Evolutionary conservation across 1,139 yeast genomes (phyloP), one percentile per base, ranked within the genome.

Genomic region (Kodamaea derodonti): DNA sequence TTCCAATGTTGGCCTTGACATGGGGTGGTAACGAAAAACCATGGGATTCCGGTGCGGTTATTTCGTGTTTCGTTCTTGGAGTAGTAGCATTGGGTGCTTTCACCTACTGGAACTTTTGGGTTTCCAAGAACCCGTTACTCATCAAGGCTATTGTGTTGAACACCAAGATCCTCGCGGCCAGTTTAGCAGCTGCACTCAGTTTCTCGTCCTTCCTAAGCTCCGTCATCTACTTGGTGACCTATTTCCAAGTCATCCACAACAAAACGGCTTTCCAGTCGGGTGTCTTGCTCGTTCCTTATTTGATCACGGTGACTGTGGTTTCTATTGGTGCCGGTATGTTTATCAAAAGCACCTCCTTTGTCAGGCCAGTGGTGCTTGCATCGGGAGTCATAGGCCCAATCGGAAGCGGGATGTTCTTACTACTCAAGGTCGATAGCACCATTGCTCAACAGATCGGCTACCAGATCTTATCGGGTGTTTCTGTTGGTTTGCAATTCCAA

Each of bases 41-140:
- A 0, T 76, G 82, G 82, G 56, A 62, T 15, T 76, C 84, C 2
- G 78, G 76, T 3, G 68, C 78, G 2, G 78, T 77, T 0, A 75
- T 81, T 16, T 50, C 62, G 23, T 67, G 75, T 48, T 74, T 82
- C 44, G 64, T 70, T 6, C 44, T 80, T 24, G 84, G 86, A 11
- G 78, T 77, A 0, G 33, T 70, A 0, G 27, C 70, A 4, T 26
- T 64, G 0, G 48, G 69, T 10, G 47, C 46, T 1, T 78, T 78
- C 41, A 35, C 57, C 16, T 46, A 67, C 17, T 80, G 76, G 67
- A 77, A 78, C 46, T 77, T 76, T 47, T 41, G 39, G 18, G 54
- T 52, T 36, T 66, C 80, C 1, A 55, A 55, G 20, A 48, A 63
- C 30, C 82, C 82, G 3, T 52, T 78, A 12, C 58, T 78, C 20